These are phyloP conservation scores for Kockiozyma suomiensis DNA, from an alignment of 805 yeast genomes.

Conservation along the genomic window DNA sequence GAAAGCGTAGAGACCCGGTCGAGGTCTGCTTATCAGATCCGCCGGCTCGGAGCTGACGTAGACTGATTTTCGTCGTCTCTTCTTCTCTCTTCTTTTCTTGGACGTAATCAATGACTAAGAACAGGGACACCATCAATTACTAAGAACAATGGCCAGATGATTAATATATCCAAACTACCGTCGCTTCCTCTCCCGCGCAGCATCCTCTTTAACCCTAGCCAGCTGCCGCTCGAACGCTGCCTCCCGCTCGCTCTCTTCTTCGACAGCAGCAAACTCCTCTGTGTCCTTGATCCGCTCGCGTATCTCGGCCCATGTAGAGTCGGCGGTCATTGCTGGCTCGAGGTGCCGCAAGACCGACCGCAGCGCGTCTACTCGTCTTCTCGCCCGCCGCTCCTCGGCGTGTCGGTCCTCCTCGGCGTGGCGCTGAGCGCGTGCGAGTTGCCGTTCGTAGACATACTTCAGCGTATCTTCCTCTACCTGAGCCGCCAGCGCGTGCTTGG, in stretches of 20 bases:
- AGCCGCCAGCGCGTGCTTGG: constrained; percentile 29
- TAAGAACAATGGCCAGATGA: no score
- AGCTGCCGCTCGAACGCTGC: constrained; percentile 45
- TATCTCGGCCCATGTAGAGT: constrained; percentile 46
- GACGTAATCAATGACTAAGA: no score
- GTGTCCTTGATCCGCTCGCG: constrained; percentile 39
- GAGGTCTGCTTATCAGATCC: not conserved
- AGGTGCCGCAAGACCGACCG: constrained; percentile 39
- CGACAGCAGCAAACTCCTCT: constrained; percentile 45
- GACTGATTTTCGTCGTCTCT: not conserved
- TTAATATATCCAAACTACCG: no score
- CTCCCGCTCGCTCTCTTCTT: constrained; percentile 40
- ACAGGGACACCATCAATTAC: no score
- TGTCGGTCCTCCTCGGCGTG: constrained; percentile 38
- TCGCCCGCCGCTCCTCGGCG: constrained; percentile 38
- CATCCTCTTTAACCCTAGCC: constrained; percentile 38
- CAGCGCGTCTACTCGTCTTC: constrained; percentile 41
- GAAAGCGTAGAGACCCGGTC: no score
- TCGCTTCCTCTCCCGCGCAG: constrained; percentile 21
- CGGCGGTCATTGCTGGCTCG: constrained; percentile 40
- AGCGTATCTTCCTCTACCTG: constrained; percentile 30
- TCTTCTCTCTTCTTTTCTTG: no score
- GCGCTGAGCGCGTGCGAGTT: constrained; percentile 27
- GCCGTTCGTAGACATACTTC: constrained; percentile 20
- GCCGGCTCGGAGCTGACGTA: not conserved